A percentile compares a stretch with the other conserved stretches of the same genome.
Evolutionary conservation across 768 basidiomycete genomes (phyloP).

Genomic region (Termitomyces sp.): DNA sequence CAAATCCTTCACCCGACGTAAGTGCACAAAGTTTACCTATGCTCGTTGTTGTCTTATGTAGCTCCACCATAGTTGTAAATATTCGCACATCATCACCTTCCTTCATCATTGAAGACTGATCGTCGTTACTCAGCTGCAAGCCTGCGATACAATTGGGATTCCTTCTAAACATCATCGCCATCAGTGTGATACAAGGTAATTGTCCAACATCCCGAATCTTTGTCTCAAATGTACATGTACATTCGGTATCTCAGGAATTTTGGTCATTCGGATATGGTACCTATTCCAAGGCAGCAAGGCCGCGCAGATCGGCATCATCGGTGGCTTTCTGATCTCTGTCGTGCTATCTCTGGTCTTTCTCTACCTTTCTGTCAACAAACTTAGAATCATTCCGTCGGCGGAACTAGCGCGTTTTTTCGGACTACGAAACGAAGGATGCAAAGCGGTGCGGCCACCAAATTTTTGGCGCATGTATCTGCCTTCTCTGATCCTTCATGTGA

Average conservation of each 20-base stretch:
- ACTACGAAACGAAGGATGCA: conserved; percentile 28
- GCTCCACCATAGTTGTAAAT: conserved; percentile 22
- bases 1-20: conserved; percentile 25
- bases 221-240: neutral
- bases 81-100: conserved; percentile 1
- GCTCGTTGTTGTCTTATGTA: neutral
- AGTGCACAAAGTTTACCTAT: conserved; percentile 6
- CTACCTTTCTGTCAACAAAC: conserved; percentile 18
- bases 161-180: conserved; percentile 25
- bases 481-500: conserved; percentile 36
- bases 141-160: conserved; percentile 27
- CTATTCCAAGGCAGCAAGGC: conserved; percentile 32
- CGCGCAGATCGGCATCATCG: conserved; percentile 28
- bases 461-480: conserved; percentile 38
- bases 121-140: conserved; percentile 23
- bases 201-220: neutral
- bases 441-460: conserved; percentile 26
- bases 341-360: conserved; percentile 30
- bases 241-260: conserved; percentile 29
- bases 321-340: conserved; percentile 28
- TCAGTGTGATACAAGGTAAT: conserved; percentile 36
- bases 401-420: conserved; percentile 9
- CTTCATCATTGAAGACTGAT: neutral
- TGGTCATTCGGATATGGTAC: conserved; percentile 41
- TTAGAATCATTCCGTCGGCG: conserved; percentile 15